Conservation (phyloP, 495 filamentous ascomycete genomes). For the Bombardia bombarda region DNA sequence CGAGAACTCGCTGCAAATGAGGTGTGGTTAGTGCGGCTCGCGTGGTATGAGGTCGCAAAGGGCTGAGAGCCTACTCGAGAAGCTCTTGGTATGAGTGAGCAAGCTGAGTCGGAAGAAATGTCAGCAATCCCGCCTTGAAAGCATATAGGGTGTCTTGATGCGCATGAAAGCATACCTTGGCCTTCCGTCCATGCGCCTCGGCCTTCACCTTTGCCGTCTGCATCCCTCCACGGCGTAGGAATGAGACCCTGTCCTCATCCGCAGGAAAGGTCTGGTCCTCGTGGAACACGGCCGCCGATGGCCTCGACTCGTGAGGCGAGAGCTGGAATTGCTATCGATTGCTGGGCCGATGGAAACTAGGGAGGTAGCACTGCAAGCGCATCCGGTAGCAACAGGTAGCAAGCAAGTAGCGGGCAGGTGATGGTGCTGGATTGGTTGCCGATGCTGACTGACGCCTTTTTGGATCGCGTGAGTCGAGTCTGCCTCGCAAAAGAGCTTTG, state of each 20-base stretch:
- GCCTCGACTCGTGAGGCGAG: no score
- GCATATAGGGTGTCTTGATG: constrained; percentile 1
- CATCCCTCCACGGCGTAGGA: constrained; percentile 34
- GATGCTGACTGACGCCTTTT: no score
- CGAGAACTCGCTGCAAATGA: constrained; percentile 71
- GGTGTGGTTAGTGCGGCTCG: constrained; percentile 14
- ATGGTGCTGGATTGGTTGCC: no score
- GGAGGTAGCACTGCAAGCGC: no score
- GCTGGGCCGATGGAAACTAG: no score
- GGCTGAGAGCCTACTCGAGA: constrained; percentile 60
- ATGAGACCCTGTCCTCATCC: constrained; percentile 19
- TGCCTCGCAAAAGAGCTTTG: no score
- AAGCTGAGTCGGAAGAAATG: constrained; percentile 50
- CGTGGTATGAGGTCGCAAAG: neutral
- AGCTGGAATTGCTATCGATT: no score
- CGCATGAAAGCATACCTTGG: constrained; percentile 57
- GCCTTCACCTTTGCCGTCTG: constrained; percentile 65
- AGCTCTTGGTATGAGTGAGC: constrained; percentile 94
- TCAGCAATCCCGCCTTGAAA: constrained; percentile 18
- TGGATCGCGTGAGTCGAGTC: no score
- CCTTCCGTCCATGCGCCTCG: constrained; percentile 86
- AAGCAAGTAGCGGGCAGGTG: no score
- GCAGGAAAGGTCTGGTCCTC: no score
- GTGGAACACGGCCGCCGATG: no score
- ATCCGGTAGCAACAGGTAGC: no score